A percentile compares a stretch with the other conserved stretches of the same genome.
Conservation (phyloP, 2,329 filamentous ascomycete species). For the Scleromitrula shiraiana region DNA sequence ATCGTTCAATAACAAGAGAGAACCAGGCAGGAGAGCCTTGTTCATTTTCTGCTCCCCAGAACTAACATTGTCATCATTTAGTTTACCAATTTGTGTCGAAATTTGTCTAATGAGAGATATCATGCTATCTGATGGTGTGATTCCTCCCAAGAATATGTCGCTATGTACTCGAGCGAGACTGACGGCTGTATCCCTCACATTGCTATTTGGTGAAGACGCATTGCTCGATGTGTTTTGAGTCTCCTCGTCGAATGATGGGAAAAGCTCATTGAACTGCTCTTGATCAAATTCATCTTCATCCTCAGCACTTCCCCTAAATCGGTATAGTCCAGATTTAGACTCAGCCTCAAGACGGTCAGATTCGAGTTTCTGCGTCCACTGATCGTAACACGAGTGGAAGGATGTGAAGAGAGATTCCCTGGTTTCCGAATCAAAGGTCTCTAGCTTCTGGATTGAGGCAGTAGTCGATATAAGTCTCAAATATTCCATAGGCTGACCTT, state of each 20-base stretch:
- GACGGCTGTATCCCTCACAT: slow-evolving; percentile 35
- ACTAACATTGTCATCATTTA: slow-evolving; percentile 12
- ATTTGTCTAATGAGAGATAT: slow-evolving; percentile 23
- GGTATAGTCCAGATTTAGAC: slow-evolving; percentile 69
- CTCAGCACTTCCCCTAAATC: slow-evolving; percentile 69
- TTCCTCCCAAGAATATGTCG: slow-evolving; percentile 29
- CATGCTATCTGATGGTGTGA: slow-evolving; percentile 21
- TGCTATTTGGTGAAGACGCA: slow-evolving; percentile 5
- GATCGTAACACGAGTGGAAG: slow-evolving; percentile 65
- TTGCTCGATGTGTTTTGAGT: slow-evolving; percentile 18
- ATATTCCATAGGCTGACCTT: slow-evolving; percentile 36
- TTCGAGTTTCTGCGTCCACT: slow-evolving; percentile 73
- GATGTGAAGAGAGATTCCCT: slow-evolving; percentile 54
- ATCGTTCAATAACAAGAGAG: slow-evolving; percentile 58
- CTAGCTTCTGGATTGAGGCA: slow-evolving; percentile 40
- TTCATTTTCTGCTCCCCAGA: slow-evolving; percentile 33
- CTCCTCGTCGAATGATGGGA: slow-evolving; percentile 63
- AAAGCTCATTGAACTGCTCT: slow-evolving; percentile 70
- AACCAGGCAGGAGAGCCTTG: slow-evolving; percentile 53
- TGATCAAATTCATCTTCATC: slow-evolving; percentile 68
- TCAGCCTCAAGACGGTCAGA: slow-evolving; percentile 69
- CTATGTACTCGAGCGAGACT: slow-evolving; percentile 53
- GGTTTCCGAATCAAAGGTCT: slow-evolving; percentile 32
- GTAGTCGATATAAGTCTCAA: slow-evolving; percentile 41
- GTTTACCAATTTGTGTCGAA: slow-evolving; percentile 20